Evolutionary conservation across 169 alveolate genomes (phyloP), one percentile per base, ranked within the genome.

Genomic region (Plasmodium sp.): DNA sequence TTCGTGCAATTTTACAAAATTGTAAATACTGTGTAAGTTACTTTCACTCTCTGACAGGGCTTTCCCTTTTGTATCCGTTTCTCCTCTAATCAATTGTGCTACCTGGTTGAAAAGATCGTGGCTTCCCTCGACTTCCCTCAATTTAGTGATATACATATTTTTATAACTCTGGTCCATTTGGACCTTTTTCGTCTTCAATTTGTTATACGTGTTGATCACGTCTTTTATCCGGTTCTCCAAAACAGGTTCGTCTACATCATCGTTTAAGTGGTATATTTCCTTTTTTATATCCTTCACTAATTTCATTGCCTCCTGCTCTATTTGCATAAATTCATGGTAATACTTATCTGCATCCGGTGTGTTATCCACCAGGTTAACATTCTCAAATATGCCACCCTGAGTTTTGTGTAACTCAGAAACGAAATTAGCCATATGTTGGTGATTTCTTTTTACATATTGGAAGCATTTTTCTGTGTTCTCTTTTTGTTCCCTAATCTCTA

Each of bases 401-500:
- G 39, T 36, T 36, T 77, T 33, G 6, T 77, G 41, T 22, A 77
- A 77, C 9, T 77, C 41, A 77, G 51, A 34, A 36, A 39, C 67
- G 51, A 34, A 77, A 34, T 36, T 77, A 36, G 9, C 48, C 67
- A 77, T 3, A 36, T 39, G 5, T n/a, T 36, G 36, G 39, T 27
- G 27, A 77, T 77, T 77, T 6, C 22, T 77, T 77, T 77, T 77
- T 7, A 77, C 58, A 39, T 77, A 77, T 34, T 77, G 71, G 31
- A 77, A 34, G 48, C 18, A 34, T 39, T 77, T 77, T 77, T 12
- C 5, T n/a, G 27, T 77, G 39, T 39, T 77, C 18, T 77, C 67
- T 77, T 77, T 77, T 27, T 77, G 84, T 77, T 77, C 39, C 39
- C 36, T 77, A 34, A 77, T 77, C 4, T n/a, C 39, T 77, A 77